Evolutionary conservation across 2,329 filamentous ascomycete species (phyloP), one percentile per base, ranked within the genome.

Genomic region (Trichophyton schoenleinii): DNA sequence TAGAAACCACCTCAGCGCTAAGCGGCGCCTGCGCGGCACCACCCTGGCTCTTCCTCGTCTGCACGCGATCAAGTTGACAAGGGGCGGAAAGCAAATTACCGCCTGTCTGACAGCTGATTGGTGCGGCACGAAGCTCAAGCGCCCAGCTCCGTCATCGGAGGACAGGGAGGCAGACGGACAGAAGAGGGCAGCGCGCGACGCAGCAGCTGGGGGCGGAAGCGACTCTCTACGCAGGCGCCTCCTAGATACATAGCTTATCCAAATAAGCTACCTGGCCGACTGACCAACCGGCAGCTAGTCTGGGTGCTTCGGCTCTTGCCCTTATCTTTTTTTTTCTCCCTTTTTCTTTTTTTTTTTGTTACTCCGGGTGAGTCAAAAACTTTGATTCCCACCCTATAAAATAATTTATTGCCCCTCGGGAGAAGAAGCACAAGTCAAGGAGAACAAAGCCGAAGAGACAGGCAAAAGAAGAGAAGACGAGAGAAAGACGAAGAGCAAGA

Each of bases 331-430:
- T 8, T 28, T 22, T 22, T 52, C 9, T 25, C 31, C 8, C 22
- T 11, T 48, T 22, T 25, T 22, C 7, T 11, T 52, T 52, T 20
- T 48, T 20, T 48, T 22, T 25, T 3, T 22, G n/a, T 22, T 25
- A 15, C 22, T 13, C 22, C n/a, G 34, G 31, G 55, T 58, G 55
- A 58, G 25, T 42, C 55, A 62, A 53, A 55, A 49, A 57, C 59
- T 61, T 57, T 61, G 55, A 55, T 61, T 63, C 59, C 59, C 49
- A 34, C 59, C 57, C 61, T 49, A 49, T 58, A 68, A 65, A 57
- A 44, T 36, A 20, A 18, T 57, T 57, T 41, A 58, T 42, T 58
- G 55, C 55, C 55, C 36, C 55, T 44, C 41, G 36, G 36, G 11
- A 44, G 18, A 6, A n/a, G 13, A 52, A 52, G 46, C 34, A 38